Evolutionary conservation across 257 asterid genomes (phyloP).

Genomic region (Solanum sitiens): DNA sequence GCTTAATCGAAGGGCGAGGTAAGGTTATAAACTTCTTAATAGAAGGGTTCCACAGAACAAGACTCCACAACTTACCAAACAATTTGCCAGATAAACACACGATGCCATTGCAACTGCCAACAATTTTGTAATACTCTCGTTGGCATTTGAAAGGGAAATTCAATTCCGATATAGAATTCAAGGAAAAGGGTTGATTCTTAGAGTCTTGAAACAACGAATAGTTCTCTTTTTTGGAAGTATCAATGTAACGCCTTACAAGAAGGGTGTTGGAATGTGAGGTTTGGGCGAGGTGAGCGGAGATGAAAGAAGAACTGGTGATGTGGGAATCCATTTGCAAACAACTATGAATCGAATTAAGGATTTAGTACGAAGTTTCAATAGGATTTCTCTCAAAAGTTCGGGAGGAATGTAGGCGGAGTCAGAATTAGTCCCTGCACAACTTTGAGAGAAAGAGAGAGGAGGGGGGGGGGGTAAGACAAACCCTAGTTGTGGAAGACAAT

Average conservation of each 20-base stretch:
- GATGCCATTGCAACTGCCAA: conserved; percentile 34
- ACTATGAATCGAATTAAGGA: conserved; percentile 25
- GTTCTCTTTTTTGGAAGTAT: conserved; percentile 15
- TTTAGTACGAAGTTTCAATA: conserved; percentile 27
- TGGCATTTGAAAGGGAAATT: conserved; percentile 22
- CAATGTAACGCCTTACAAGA: conserved; percentile 21
- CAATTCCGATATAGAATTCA: conserved; percentile 10
- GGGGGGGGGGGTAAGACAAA: too few relatives aligned
- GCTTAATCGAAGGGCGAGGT: conserved; percentile 17
- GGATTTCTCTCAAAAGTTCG: conserved; percentile 35
- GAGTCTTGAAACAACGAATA: conserved; percentile 9
- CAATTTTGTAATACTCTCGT: conserved; percentile 31
- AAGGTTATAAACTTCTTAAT: conserved; percentile 16
- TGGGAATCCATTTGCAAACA: conserved; percentile 33
- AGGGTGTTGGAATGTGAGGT: neutral
- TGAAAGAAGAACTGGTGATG: conserved; percentile 29
- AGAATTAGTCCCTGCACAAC: conserved; percentile 22
- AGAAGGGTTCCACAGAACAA: conserved; percentile 45
- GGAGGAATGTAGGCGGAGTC: conserved; percentile 17
- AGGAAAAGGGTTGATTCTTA: neutral
- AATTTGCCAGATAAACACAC: conserved; percentile 14
- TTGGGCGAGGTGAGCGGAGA: conserved; percentile 18
- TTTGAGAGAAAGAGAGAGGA: neutral
- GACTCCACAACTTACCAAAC: neutral
- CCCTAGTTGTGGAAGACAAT: too few relatives aligned